Conservation (phyloP, 306 rosid species). For the Lagenaria siceraria region DNA sequence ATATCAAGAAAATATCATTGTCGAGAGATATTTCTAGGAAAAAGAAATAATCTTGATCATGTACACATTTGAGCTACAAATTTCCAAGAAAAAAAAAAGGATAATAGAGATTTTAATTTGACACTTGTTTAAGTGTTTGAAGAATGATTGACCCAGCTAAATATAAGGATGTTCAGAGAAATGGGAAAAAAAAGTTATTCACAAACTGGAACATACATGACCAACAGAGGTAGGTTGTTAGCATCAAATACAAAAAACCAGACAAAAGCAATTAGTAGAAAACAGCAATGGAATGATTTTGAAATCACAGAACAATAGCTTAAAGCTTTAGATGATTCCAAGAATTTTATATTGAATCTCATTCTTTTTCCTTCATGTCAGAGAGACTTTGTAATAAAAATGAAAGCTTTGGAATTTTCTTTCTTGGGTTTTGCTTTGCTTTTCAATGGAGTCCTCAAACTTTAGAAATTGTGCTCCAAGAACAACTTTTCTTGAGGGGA, state of each 20-base stretch:
- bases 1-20: no score
- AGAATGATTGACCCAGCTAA: not conserved
- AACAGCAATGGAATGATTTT: not conserved
- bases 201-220: not conserved
- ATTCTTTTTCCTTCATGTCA: conserved; percentile 1
- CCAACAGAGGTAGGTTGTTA: not conserved
- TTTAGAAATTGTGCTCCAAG: conserved; percentile 76
- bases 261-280: not conserved
- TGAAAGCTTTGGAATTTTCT: not conserved
- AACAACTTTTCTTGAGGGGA: conserved; percentile 76
- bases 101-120: not conserved
- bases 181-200: not conserved
- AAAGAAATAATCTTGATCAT: no score
- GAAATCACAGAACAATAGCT: conserved; percentile 1
- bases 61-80: no score
- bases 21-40: no score
- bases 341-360: conserved; percentile 3
- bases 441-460: not conserved
- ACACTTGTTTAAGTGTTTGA: not conserved
- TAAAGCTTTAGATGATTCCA: not conserved
- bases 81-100: not conserved
- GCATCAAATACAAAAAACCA: not conserved
- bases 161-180: not conserved
- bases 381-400: not conserved
- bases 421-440: not conserved